Base-by-base conservation (phyloP, 192 early-diverging fungal genomes). In the Linnemannia elongata region DNA sequence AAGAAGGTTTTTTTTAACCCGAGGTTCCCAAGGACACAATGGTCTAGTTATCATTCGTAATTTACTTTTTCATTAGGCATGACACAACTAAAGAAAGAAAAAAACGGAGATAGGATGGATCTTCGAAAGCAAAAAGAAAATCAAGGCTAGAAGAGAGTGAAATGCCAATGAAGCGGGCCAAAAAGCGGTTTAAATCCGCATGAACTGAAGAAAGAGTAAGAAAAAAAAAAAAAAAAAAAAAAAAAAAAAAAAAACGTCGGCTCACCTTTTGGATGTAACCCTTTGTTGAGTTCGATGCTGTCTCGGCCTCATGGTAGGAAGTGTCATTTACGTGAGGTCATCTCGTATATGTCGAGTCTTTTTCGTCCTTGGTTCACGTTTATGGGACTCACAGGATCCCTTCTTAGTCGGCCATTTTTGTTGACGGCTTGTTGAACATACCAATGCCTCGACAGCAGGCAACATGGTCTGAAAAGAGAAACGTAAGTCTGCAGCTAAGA, bases 311-410 rank as follows among this genome's bases (percentile, higher is more conserved):
- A 66, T 33, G n/a, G 55, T 2, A n/a, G n/a, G 6, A 27, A 66
- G 60, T 15, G 60, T 30, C 30, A 1, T 30, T 12, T 66, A 1
- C 55, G 9, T 12, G 12, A 33, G 60, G 30, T 3, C 60, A 35
- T 66, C 30, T 66, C 13, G n/a, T 66, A 18, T 20, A 52, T 22
- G 49, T 18, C 18, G 15, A 15, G 60, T 13, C 60, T 2, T 66
- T 33, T 18, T 54, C 6, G 74, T 55, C 74, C 55, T 38, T 75
- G 33, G 36, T 75, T 75, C 54, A 60, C 74, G 55, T 57, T 63
- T 36, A 30, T 75, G 35, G 22, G 10, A 12, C 12, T 15, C 60
- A 15, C 30, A 30, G 13, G 60, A 66, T 66, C 60, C 12, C 0
- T 4, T 2, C 27, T 66, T 35, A 9, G 4, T 33, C 30, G n/a